Percentiles rank a stretch among this genome's conserved stretches.
Conservation (phyloP, 2,329 filamentous ascomycete species). For the Trichoderma afroharzianum region DNA sequence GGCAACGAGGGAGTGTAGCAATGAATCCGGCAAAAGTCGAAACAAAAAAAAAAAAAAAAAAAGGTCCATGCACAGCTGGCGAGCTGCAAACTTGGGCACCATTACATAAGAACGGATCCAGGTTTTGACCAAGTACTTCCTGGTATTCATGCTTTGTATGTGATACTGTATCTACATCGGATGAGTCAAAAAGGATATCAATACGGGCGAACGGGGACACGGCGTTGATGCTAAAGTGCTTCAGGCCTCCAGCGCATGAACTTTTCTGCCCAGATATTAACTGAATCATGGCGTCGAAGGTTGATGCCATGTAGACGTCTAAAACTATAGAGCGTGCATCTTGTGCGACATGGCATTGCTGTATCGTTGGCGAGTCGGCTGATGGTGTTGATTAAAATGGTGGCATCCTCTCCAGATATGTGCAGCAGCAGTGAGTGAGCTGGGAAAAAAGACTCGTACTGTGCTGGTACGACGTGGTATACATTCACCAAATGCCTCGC, state of each 20-base stretch:
- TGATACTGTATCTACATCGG: neutral
- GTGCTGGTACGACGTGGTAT: neutral
- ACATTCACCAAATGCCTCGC: neutral
- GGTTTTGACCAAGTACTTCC: neutral
- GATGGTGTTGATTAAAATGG: neutral
- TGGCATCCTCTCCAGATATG: neutral
- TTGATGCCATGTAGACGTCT: neutral
- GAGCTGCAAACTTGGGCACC: neutral
- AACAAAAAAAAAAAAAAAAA: neutral
- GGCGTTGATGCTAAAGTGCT: neutral
- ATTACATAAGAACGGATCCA: neutral
- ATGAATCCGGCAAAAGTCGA: neutral
- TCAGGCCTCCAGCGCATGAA: neutral
- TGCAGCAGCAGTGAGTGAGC: neutral
- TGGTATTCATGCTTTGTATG: neutral
- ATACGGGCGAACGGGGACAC: neutral
- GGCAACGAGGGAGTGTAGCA: constrained; percentile 8
- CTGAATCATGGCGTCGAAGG: neutral
- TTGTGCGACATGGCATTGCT: neutral
- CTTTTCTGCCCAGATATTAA: neutral
- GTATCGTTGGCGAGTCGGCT: neutral
- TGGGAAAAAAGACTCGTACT: neutral
- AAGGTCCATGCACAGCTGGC: neutral
- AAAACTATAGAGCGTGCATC: constrained; percentile 9
- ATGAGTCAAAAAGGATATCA: neutral